Percentiles rank a stretch among this genome's conserved stretches.
phyloP scores from a whole-genome alignment of 2,329 filamentous ascomycete genomes.

The Hypoxylon sp. region DNA sequence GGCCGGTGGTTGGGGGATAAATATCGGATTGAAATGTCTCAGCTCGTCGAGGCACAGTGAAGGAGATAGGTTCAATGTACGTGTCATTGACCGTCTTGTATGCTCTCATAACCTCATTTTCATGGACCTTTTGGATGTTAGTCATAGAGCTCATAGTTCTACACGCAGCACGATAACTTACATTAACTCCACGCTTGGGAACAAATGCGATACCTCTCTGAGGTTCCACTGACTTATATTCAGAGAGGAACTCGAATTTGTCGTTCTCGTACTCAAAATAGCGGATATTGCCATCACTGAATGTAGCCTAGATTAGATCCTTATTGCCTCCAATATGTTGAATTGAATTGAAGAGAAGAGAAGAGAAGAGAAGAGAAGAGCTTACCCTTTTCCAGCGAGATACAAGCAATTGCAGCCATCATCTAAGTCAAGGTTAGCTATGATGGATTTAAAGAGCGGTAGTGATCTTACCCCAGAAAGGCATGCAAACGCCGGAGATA shows the following conservation, averaged over 20 bases:
- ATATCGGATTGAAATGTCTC: conserved; percentile 98
- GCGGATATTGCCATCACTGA: conserved; percentile 95
- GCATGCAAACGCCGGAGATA: conserved; percentile 98
- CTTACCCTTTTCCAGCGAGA: conserved; percentile 95
- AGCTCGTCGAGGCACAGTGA: conserved; percentile 93
- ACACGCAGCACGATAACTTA: conserved; percentile 57
- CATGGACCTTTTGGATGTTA: conserved; percentile 76
- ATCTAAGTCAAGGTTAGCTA: conserved; percentile 64
- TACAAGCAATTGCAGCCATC: conserved; percentile 96
- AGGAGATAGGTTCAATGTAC: conserved; percentile 97
- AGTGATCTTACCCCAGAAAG: conserved; percentile 85
- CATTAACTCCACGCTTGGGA: conserved; percentile 94
- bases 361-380: conserved; percentile 44
- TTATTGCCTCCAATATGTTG: conserved; percentile 29
- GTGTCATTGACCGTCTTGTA: conserved; percentile 97
- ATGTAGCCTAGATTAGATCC: conserved; percentile 44
- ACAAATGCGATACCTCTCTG: conserved; percentile 95
- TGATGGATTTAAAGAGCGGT: not conserved
- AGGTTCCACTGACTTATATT: conserved; percentile 96
- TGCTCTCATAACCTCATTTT: conserved; percentile 94
- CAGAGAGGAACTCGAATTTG: conserved; percentile 97
- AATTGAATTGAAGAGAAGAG: not conserved
- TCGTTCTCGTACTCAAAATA: conserved; percentile 99
- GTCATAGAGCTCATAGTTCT: not conserved
- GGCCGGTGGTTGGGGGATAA: conserved; percentile 86